Base-by-base conservation (phyloP, 257 asterid species). In the Solanum ahanhuiri region DNA sequence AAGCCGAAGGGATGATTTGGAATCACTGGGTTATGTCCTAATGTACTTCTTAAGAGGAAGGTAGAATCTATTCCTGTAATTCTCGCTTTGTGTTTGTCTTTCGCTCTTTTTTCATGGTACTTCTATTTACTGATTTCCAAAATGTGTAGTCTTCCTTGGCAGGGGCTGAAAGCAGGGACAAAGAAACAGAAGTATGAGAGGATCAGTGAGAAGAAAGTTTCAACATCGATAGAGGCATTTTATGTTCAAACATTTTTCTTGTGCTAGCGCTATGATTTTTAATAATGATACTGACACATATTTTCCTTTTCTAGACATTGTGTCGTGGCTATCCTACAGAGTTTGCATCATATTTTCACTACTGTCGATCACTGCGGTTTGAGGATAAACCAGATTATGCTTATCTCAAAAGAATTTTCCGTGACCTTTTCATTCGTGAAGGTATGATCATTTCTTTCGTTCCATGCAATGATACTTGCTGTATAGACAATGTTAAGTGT, bases 1-100 rank as follows among this genome's bases (percentile, higher is more conserved):
- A 93, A 96, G 99, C 88, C 94, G 98, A 71, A 91, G 98, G 93
- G 99, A 96, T 93, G 98, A 96, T 90, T 91, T 96, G 88, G 99
- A 96, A 90, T 95, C 99, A 64, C 97, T 96, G 83, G 99, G 98
- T 86, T 96, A 93, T 90, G 98, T 95, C 87, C 93, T 96, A 87
- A 95, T 95, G 98, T 96, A 96, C 88, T 96, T 96, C 92, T 89
- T 96, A 85, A 92, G 95, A 87, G 99, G 99, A 88, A 96, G 99
- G 99, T 95, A 88, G 22, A 15, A 5, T 14, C 57, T 67, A 20
- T 22, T 83, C 57, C 34, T 41, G 60, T 85, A 43, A 17, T 48
- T 30, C 51, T 39, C 72, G 15, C 83, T 34, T 45, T 70, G 48
- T 83, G 1, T 67, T 84, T 83, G 39, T 2, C 84, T 34, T 86